Conservation (phyloP, 768 basidiomycete genomes). For the Lactarius indigo region DNA sequence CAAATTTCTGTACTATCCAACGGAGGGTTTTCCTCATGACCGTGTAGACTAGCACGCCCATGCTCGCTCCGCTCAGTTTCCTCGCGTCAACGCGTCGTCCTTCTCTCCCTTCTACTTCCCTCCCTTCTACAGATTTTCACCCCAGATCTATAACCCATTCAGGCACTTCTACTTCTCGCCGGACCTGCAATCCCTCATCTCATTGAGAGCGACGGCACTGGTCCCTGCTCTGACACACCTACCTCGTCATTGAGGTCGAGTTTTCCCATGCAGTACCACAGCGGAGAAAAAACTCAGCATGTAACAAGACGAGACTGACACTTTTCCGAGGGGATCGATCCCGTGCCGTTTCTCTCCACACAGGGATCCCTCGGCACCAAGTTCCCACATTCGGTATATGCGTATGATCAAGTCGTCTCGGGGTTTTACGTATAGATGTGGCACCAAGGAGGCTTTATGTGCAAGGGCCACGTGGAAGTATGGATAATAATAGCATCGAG, state of each 20-base stretch:
- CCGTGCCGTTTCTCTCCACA: constrained; percentile 58
- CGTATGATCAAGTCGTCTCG: no score
- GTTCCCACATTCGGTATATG: no score
- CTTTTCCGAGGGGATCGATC: constrained; percentile 7
- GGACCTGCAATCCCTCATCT: constrained; percentile 40
- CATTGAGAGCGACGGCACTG: no score
- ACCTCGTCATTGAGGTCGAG: no score
- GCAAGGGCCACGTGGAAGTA: no score
- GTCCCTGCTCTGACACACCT: no score
- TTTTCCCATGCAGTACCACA: constrained; percentile 23
- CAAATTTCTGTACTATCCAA: no score
- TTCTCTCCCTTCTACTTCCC: constrained; percentile 86
- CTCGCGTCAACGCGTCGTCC: constrained; percentile 44
- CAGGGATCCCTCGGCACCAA: no score
- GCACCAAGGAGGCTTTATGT: no score
- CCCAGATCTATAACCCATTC: constrained; percentile 82
- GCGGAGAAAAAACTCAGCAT: constrained; percentile 50
- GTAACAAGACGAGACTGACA: constrained; percentile 67
- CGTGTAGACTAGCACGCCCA: constrained; percentile 34
- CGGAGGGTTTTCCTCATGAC: no score
- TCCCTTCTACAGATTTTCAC: constrained; percentile 86
- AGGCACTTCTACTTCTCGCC: constrained; percentile 80
- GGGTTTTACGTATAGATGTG: no score
- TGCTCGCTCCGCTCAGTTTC: constrained; percentile 85
- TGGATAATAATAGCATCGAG: constrained; percentile 32